Evolutionary conservation across 176 grass and related monocot genomes (phyloP).

Genomic region (Guadua angustifolia): DNA sequence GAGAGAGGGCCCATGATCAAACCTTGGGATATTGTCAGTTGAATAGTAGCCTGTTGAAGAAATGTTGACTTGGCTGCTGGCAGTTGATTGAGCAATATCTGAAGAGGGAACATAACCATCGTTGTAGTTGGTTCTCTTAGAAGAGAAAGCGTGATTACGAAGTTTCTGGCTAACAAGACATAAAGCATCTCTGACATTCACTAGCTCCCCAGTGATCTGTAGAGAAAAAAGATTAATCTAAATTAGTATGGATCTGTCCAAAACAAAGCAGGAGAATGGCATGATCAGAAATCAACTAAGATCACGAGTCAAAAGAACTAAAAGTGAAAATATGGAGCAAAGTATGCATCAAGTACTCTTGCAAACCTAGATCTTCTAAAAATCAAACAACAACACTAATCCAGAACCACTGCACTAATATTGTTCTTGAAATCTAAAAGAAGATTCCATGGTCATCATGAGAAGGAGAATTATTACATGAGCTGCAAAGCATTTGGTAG

Average conservation of each 20-base stretch:
- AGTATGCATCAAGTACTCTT: slow-evolving; percentile 5
- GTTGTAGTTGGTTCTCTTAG: not conserved
- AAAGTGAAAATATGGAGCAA: not conserved
- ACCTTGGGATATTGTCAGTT: not conserved
- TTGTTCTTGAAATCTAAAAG: slow-evolving; percentile 1
- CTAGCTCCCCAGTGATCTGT: slow-evolving; percentile 49
- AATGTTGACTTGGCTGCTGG: slow-evolving; percentile 14
- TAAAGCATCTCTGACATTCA: slow-evolving; percentile 50
- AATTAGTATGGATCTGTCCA: slow-evolving; percentile 21
- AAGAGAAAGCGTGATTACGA: slow-evolving; percentile 45
- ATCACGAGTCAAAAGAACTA: slow-evolving; percentile 13
- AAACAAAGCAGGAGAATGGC: not conserved
- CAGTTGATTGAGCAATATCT: slow-evolving; percentile 38
- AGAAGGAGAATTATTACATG: not conserved
- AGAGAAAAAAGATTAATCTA: slow-evolving; percentile 15
- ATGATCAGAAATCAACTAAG: slow-evolving; percentile 4
- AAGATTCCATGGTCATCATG: not conserved
- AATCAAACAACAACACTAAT: not conserved
- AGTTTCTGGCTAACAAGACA: slow-evolving; percentile 40
- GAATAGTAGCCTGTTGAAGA: slow-evolving; percentile 27
- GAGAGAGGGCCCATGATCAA: slow-evolving; percentile 19
- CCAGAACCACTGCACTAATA: not conserved
- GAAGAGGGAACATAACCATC: slow-evolving; percentile 23
- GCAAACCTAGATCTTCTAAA: not conserved
- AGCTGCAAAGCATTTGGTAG: slow-evolving; percentile 8